Conservation (phyloP, 2,329 filamentous ascomycete species). For the Neurospora sp. region DNA sequence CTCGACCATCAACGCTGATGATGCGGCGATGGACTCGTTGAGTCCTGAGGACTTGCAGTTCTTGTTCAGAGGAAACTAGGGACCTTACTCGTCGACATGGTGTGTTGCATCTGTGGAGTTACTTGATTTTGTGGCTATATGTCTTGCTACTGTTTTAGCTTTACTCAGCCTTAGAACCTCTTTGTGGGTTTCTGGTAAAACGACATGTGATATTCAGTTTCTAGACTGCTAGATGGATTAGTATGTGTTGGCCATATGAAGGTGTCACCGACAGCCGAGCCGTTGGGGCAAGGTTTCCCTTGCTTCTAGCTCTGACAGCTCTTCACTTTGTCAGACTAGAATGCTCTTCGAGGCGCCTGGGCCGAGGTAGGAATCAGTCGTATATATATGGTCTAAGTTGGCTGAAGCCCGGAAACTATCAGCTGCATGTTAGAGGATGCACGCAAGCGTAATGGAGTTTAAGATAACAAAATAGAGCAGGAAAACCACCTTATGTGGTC, state of each 20-base stretch:
- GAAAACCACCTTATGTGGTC: too few species aligned
- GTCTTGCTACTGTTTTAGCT: neutral
- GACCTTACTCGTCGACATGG: neutral
- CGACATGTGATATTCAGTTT: neutral
- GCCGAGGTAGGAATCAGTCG: neutral
- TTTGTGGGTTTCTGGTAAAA: neutral
- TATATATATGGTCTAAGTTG: neutral
- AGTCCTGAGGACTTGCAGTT: conserved; percentile 92
- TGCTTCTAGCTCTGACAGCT: neutral
- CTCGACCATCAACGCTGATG: conserved; percentile 89
- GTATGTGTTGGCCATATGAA: neutral
- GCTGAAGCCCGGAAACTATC: too few species aligned
- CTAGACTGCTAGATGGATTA: neutral
- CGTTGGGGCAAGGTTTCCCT: neutral
- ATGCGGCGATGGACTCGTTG: conserved; percentile 82
- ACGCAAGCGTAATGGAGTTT: too few species aligned
- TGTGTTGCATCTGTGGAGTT: neutral
- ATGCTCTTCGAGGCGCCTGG: neutral
- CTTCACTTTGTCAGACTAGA: neutral
- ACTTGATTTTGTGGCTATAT: neutral
- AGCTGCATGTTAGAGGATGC: too few species aligned
- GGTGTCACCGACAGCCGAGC: neutral
- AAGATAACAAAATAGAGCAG: too few species aligned
- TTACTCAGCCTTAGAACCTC: neutral
- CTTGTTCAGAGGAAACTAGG: conserved; percentile 62